A percentile compares a stretch with the other conserved stretches of the same genome.
Conservation (phyloP, 2,329 filamentous ascomycete genomes). For the Stemphylium beticola region DNA sequence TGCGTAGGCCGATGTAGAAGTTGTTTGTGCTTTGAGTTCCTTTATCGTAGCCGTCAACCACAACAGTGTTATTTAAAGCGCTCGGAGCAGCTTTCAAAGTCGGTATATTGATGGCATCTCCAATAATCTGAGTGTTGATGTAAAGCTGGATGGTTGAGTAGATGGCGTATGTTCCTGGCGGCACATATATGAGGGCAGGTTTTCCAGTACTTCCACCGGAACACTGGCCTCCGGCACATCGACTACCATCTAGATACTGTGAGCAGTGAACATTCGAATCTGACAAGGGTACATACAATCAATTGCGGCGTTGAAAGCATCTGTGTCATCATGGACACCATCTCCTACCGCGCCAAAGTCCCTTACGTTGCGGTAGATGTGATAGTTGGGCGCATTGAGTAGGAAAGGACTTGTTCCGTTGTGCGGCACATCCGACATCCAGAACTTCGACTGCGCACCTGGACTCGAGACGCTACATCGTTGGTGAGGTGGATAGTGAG, state of each 20-base stretch:
- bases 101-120: not conserved
- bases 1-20: too few species aligned
- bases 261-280: too few species aligned
- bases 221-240: not conserved
- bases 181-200: not conserved
- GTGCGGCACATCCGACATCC: not conserved
- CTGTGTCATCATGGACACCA: not conserved
- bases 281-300: too few species aligned
- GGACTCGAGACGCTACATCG: too few species aligned
- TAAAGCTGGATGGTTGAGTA: not conserved
- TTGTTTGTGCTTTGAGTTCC: too few species aligned
- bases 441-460: not conserved
- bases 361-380: not conserved
- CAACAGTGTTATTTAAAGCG: too few species aligned
- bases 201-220: not conserved
- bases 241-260: not conserved
- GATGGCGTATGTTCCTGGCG: constrained; percentile 2
- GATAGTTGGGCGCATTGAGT: not conserved
- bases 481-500: too few species aligned
- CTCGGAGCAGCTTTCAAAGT: not conserved
- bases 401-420: not conserved
- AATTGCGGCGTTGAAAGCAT: not conserved
- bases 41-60: too few species aligned
- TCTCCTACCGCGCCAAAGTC: constrained; percentile 1
- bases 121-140: not conserved